Evolutionary conservation across 2,329 filamentous ascomycete species (phyloP), one percentile per base, ranked within the genome.

Genomic region (Orbilia blumenaviensis): DNA sequence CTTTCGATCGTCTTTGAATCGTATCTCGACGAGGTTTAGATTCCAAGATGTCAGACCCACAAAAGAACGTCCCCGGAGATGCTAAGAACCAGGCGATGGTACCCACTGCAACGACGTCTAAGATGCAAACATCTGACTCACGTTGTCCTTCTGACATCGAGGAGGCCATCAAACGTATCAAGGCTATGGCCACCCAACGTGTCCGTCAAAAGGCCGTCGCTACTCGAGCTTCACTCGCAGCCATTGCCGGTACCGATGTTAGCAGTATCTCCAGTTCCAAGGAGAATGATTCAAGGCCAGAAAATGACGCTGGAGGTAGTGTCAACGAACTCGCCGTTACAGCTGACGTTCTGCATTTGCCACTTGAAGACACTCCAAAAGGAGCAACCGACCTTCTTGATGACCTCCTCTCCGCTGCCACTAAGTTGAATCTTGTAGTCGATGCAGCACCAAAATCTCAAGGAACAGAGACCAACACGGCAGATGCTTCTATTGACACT

Each of bases 121-220:
- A 66, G 62, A 44, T 62, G 36, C 44, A 46, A 8, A 48, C 29
- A 4, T 62, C 16, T 18, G 42, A 27, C 7, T 48, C 42, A 36
- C 36, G 38, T 12, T 23, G 42, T 63, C 41, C 60, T 14, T n/a
- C 41, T 23, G 58, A 42, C 44, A 61, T 76, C 34, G 64, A 76
- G 2, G 72, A 76, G 18, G 58, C 64, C n/a, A 69, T 76, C 9
- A 48, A 58, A 34, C 48, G 63, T n/a, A 76, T 76, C 52, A 76
- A 76, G 32, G 18, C 44, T n/a, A 66, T 76, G 58, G 72, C 72
- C 16, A 66, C 64, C 2, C 58, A 69, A 42, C 64, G 72, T 52
- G n/a, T 76, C n/a, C 72, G 72, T 25, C 56, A 76, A 18, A 64
- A 66, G 23, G 41, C 72, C 1, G 46, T 42, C 32, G 71, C 71